These are phyloP conservation scores for Helicosporidium sp. DNA, from an alignment of 139 green algal genomes.

Conservation along the genomic window DNA sequence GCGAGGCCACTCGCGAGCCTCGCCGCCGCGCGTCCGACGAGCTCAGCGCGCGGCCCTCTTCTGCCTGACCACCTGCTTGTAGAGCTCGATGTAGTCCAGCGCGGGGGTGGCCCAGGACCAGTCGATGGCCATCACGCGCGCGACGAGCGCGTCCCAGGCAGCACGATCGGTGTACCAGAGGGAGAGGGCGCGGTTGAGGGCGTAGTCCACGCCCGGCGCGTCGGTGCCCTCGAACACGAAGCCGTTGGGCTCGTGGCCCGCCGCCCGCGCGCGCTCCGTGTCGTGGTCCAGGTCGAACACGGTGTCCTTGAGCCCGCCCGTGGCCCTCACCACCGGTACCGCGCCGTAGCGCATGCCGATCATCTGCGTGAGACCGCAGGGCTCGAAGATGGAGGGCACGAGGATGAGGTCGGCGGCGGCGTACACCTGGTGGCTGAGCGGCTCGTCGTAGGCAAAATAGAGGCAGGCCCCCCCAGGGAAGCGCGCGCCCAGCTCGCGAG, in stretches of 20 bases:
- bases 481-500: conserved; percentile 33
- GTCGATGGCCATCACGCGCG: conserved; percentile 59
- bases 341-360: conserved; percentile 87
- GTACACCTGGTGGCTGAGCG: conserved; percentile 66
- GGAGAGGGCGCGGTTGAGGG: conserved; percentile 66
- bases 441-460: conserved; percentile 85
- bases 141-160: conserved; percentile 40
- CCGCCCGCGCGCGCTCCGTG: conserved; percentile 27
- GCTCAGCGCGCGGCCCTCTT: too few species aligned
- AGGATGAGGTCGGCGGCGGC: conserved; percentile 78
- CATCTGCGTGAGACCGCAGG: conserved; percentile 82
- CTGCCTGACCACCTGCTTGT: conserved; percentile 76
- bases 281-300: conserved; percentile 36
- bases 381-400: conserved; percentile 91
- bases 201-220: conserved; percentile 68
- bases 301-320: conserved; percentile 76
- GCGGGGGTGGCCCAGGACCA: conserved; percentile 84
- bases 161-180: conserved; percentile 55
- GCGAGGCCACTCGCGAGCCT: too few species aligned
- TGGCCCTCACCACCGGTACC: conserved; percentile 75
- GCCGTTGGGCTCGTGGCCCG: conserved; percentile 59
- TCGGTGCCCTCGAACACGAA: conserved; percentile 72
- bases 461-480: conserved; percentile 56
- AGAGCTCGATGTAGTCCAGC: conserved; percentile 91
- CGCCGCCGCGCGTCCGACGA: too few species aligned